Evolutionary conservation across 1,284 basidiomycete species (phyloP).

Genomic region (Cutaneotrichosporon sp.): DNA sequence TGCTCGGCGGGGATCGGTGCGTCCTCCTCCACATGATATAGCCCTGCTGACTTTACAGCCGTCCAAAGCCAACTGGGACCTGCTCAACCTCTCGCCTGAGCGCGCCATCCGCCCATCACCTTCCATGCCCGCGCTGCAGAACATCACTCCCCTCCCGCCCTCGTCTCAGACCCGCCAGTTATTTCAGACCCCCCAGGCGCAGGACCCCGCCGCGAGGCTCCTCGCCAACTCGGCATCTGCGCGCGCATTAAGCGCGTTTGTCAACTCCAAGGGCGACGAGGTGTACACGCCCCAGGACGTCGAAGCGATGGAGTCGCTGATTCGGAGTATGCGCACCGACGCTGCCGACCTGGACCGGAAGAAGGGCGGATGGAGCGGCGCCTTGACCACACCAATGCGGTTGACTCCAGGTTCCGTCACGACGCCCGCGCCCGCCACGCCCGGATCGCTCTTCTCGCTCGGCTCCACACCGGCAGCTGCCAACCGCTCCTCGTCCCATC

Average conservation of each 20-base stretch:
- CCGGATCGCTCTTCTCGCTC: constrained; percentile 19
- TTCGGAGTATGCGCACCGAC: constrained; percentile 27
- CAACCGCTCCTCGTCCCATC: not conserved
- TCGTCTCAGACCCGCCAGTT: not conserved
- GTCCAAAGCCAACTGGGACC: constrained; percentile 7
- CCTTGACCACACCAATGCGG: not conserved
- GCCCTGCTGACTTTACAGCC: not conserved
- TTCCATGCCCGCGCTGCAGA: constrained; percentile 6
- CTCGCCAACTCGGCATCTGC: constrained; percentile 15
- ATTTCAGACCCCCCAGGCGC: constrained; percentile 2
- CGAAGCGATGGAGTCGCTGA: constrained; percentile 31
- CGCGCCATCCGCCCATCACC: constrained; percentile 7
- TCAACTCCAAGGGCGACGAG: constrained; percentile 32
- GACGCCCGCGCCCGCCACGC: constrained; percentile 4
- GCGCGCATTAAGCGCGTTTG: constrained; percentile 29
- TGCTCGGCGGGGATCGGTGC: not conserved
- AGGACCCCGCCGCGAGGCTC: no score
- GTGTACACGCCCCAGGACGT: constrained; percentile 28
- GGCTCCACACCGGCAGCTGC: constrained; percentile 3
- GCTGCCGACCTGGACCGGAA: not conserved
- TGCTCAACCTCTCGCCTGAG: constrained; percentile 3
- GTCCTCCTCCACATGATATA: not conserved
- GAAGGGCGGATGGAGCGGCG: constrained; percentile 25
- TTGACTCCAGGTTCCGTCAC: not conserved
- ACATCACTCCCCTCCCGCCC: not conserved